phyloP scores from a whole-genome alignment of 75 land plant species.

The Cupressus sempervirens region DNA sequence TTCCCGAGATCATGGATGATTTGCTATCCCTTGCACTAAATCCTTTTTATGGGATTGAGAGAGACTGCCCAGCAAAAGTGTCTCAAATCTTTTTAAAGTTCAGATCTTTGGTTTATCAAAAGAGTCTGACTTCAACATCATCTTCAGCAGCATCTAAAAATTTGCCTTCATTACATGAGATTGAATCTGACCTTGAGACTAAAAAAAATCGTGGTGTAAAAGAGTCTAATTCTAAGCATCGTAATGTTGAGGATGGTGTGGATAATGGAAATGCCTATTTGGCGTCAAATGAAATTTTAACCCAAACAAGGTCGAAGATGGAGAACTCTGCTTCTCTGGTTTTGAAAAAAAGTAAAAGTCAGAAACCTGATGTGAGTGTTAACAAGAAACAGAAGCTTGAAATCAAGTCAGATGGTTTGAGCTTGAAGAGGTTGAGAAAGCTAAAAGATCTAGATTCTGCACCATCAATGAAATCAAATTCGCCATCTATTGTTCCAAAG shows the following conservation, averaged over 20 bases:
- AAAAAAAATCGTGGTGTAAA: background rate
- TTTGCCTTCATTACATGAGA: constrained; percentile 7
- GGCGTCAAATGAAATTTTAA: background rate
- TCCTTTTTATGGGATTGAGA: constrained; percentile 49
- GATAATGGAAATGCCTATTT: background rate
- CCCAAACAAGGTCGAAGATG: constrained; percentile 1
- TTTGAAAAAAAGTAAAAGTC: background rate
- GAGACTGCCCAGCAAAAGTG: constrained; percentile 19
- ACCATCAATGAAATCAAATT: background rate
- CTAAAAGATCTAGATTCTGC: background rate
- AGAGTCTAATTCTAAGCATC: background rate
- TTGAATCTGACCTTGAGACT: background rate
- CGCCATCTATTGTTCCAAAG: background rate
- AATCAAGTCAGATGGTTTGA: background rate
- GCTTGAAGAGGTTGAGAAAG: constrained; percentile 2
- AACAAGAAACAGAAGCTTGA: constrained; percentile 9
- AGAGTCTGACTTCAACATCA: constrained; percentile 21
- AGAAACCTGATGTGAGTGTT: background rate
- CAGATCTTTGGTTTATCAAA: constrained; percentile 58
- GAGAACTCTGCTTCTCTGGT: background rate
- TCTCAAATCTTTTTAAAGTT: constrained; percentile 38
- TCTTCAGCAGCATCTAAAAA: background rate
- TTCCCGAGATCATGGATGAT: constrained; percentile 28
- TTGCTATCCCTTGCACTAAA: constrained; percentile 45
- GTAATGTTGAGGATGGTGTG: background rate